Percentiles rank a stretch among this genome's conserved stretches.
Conservation (phyloP, 805 yeast genomes). For the Yarrowia sp. region DNA sequence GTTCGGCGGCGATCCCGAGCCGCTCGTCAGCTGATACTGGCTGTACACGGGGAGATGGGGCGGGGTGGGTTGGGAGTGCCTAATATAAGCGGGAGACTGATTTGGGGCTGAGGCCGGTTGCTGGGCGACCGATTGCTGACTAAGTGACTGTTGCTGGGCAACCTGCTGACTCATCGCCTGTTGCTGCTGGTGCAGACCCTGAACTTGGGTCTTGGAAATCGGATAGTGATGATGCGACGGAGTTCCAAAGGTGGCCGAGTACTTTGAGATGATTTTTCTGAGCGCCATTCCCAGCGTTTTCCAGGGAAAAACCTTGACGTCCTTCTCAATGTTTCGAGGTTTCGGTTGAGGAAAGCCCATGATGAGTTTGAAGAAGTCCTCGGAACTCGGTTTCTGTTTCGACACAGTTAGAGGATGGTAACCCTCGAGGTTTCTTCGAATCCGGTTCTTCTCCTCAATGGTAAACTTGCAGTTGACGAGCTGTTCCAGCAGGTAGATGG, state of each 20-base stretch:
- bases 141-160: background rate
- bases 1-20: constrained; percentile 7
- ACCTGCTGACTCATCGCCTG: constrained; percentile 5
- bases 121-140: background rate
- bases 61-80: constrained; percentile 33
- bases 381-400: constrained; percentile 54
- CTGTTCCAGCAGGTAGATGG: constrained; percentile 62
- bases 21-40: constrained; percentile 34
- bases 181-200: constrained; percentile 6
- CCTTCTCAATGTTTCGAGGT: constrained; percentile 75
- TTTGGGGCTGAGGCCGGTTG: background rate
- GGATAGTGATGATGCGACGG: constrained; percentile 27
- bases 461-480: constrained; percentile 62
- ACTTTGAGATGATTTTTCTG: constrained; percentile 64
- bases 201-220: constrained; percentile 35
- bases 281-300: constrained; percentile 59
- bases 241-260: constrained; percentile 48
- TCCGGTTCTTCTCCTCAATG: constrained; percentile 73
- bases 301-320: constrained; percentile 73
- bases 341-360: constrained; percentile 69
- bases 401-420: constrained; percentile 67
- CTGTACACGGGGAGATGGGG: constrained; percentile 28
- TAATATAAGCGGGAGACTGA: constrained; percentile 5
- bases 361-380: constrained; percentile 55
- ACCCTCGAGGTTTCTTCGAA: constrained; percentile 69